Evolutionary conservation across 305 asterid genomes (phyloP), one percentile per base, ranked within the genome.

Genomic region (Andrographis paniculata): DNA sequence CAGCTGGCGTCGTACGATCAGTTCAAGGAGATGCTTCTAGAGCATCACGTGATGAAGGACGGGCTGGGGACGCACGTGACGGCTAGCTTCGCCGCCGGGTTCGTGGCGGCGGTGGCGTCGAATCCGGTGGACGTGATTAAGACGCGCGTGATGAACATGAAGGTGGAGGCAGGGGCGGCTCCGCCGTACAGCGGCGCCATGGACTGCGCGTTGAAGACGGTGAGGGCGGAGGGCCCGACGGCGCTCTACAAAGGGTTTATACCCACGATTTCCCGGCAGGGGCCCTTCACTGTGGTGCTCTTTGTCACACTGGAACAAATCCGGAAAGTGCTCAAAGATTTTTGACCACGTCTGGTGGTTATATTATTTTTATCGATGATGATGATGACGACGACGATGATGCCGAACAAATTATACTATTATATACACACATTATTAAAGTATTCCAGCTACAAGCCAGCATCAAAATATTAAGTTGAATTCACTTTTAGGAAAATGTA

Each of bases 101-200:
- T 80, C 8, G 82, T 77, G 53, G 86, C 84, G 20, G 22, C 92
- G n/a, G 79, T 77, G 63, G 87, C 72, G 18, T 69, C 92, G 6
- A 80, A 80, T 9, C 92, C 92, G 22, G 72, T 77, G 42, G 87
- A 80, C 9, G 86, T 77, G 47, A 70, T 80, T 6, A 77, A 80
- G 71, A 80, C 87, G 2, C 40, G 92, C 16, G 79, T 80, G 52
- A 80, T 80, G 87, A 80, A 75, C 44, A 80, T 77, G 87, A 74
- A 50, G 56, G 83, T 74, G 55, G 77, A 66, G 60, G 33, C 79
- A 0, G 78, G 87, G 15, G 41, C 9, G 59, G 62, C 58, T 48
- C 66, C 80, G 45, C 78, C 84, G 17, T 78, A 78, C 47, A 38
- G 36, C 5, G 87, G 84, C 0, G 78, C 87, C 4, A 6, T 75